Percentiles rank a stretch among this genome's conserved stretches.
These are phyloP conservation scores for Cruciata laevipes DNA, from an alignment of 257 asterid species.

Conservation along the genomic window DNA sequence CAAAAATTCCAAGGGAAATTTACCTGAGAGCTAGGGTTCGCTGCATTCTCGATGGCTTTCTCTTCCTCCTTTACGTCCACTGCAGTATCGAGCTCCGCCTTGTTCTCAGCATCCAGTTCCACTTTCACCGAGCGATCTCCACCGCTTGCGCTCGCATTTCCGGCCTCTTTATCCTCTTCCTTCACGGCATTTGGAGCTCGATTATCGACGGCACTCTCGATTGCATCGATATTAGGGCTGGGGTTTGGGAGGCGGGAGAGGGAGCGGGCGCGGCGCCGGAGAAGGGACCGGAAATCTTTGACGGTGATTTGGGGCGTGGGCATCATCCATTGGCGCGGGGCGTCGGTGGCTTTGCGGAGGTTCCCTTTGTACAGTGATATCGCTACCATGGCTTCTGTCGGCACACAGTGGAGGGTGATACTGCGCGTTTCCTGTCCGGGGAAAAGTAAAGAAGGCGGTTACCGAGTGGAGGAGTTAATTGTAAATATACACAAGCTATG, in stretches of 20 bases:
- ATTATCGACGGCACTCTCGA: not conserved
- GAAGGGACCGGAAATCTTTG: constrained; percentile 53
- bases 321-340: constrained; percentile 59
- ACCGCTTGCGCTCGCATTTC: constrained; percentile 17
- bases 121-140: constrained; percentile 22
- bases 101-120: constrained; percentile 28
- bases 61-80: constrained; percentile 7
- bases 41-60: not conserved
- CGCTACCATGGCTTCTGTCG: constrained; percentile 50
- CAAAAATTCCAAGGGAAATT: not conserved
- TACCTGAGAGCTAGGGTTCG: constrained; percentile 16
- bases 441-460: not conserved
- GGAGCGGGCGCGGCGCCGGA: constrained; percentile 66
- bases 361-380: constrained; percentile 82
- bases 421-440: not conserved
- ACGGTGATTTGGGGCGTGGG: constrained; percentile 56
- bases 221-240: constrained; percentile 6
- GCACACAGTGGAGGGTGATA: not conserved
- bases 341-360: constrained; percentile 67
- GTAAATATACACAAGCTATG: no score
- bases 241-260: constrained; percentile 42
- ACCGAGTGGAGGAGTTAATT: not conserved
- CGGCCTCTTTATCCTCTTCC: constrained; percentile 11
- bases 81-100: constrained; percentile 13
- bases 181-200: constrained; percentile 12